phyloP scores from a whole-genome alignment of 1,284 basidiomycete species.

The Boletellus deceptivus region DNA sequence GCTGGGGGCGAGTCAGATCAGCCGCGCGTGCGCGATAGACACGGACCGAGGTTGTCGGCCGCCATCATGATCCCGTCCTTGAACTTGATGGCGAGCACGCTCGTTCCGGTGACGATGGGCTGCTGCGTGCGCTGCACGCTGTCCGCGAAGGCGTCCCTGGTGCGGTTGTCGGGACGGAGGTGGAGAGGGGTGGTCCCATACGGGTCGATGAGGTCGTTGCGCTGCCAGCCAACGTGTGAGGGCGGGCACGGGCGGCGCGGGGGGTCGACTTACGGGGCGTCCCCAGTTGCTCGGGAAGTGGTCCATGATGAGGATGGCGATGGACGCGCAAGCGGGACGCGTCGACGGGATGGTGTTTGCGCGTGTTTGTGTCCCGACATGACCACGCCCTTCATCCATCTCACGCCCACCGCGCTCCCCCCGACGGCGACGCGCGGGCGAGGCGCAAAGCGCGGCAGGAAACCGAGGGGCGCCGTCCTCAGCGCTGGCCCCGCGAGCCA shows the following conservation, averaged over 20 bases:
- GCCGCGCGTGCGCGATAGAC: not conserved
- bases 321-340: constrained; percentile 29
- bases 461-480: constrained; percentile 45
- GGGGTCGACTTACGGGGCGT: constrained; percentile 53
- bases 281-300: constrained; percentile 83
- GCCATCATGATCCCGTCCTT: constrained; percentile 99
- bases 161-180: constrained; percentile 46
- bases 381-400: constrained; percentile 36
- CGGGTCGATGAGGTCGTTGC: constrained; percentile 69
- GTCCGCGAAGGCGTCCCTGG: constrained; percentile 57
- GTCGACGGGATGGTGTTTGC: constrained; percentile 16
- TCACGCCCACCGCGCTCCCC: constrained; percentile 25
- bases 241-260: too few species aligned
- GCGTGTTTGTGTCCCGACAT: constrained; percentile 23
- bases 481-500: constrained; percentile 24
- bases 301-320: constrained; percentile 57
- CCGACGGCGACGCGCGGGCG: constrained; percentile 40
- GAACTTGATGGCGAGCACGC: constrained; percentile 91
- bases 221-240: too few species aligned
- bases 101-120: constrained; percentile 96
- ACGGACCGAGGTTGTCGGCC: constrained; percentile 91
- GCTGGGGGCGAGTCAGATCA: constrained; percentile 47
- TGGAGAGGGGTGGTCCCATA: constrained; percentile 75
- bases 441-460: constrained; percentile 58
- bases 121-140: constrained; percentile 80